phyloP scores from a whole-genome alignment of 352 stramenopile genomes.

The Pseudoperonospora humuli region DNA sequence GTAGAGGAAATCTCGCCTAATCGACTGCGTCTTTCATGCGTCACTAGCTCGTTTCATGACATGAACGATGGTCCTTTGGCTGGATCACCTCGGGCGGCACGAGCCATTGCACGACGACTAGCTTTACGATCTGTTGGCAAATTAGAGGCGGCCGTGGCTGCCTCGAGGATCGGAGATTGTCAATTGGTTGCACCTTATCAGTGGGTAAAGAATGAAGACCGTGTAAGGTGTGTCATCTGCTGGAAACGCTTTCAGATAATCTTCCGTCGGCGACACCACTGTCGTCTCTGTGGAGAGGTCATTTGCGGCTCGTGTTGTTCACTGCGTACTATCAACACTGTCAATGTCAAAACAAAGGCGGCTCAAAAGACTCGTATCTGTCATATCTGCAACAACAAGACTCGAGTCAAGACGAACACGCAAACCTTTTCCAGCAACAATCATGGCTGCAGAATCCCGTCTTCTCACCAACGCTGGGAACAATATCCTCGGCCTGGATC shows the following conservation, averaged over 20 bases:
- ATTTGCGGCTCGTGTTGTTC: conserved; percentile 49
- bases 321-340: conserved; percentile 31
- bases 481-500: conserved; percentile 10
- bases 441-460: conserved; percentile 9
- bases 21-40: conserved; percentile 43
- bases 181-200: conserved; percentile 38
- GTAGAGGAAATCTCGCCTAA: conserved; percentile 47
- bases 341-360: conserved; percentile 25
- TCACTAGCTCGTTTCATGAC: conserved; percentile 51
- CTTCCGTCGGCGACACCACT: conserved; percentile 54
- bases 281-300: conserved; percentile 56
- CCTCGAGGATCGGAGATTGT: conserved; percentile 37
- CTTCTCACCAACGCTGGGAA: conserved; percentile 20
- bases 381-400: conserved; percentile 55
- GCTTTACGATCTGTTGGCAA: conserved; percentile 38
- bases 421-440: conserved; percentile 15
- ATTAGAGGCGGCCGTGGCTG: conserved; percentile 40
- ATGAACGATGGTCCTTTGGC: conserved; percentile 20
- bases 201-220: conserved; percentile 62
- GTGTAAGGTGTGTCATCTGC: conserved; percentile 46
- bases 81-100: conserved; percentile 21
- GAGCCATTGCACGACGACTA: conserved; percentile 38
- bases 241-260: conserved; percentile 57
- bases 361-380: conserved; percentile 57
- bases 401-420: conserved; percentile 26